Evolutionary conservation across 140 eudicot genomes (phyloP), one percentile per base, ranked within the genome.

Genomic region (Eryngium alpinum): DNA sequence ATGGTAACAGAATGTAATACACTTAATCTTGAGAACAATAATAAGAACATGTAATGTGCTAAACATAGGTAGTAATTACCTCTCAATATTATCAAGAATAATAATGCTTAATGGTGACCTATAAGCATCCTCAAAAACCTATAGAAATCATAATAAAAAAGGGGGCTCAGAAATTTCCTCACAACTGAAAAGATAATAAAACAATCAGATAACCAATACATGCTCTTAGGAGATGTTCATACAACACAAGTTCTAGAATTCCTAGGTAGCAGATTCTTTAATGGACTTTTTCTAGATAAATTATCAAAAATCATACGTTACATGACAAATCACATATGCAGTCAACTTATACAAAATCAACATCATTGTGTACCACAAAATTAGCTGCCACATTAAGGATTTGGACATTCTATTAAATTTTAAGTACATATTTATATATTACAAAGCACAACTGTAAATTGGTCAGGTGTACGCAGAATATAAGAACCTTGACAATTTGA

Each of bases 111-210:
- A 84, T 27, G 98, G 97, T 69, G 99, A 96, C 91, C 83, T 93
- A 63, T 96, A 96, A 83, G 99, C 99, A 90, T 96, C 99, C 87
- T 96, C 99, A 84, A 96, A 96, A 18, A 96, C 98, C 98, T 94
- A 79, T 31, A 85, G n/a, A 77, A 82, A 73, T 38, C 51, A 56
- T 66, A 86, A 71, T 53, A 72, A 59, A 65, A 65, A 80, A 84
- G 65, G 46, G 32, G 32, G 63, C 85, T 86, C 81, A 80, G 52
- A 46, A 16, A 11, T 86, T 33, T 38, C 27, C 44, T 21, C 62
- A 74, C 29, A 72, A 77, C 24, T 77, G 16, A 63, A 29, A 82
- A 60, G 33, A 25, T 21, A 60, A 71, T 80, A 74, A 46, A 28
- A 84, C 52, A 57, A 21, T 63, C 38, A 43, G 25, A 50, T 21